phyloP scores from a whole-genome alignment of 352 stramenopile species.

The Halophytophthora batemanensis region DNA sequence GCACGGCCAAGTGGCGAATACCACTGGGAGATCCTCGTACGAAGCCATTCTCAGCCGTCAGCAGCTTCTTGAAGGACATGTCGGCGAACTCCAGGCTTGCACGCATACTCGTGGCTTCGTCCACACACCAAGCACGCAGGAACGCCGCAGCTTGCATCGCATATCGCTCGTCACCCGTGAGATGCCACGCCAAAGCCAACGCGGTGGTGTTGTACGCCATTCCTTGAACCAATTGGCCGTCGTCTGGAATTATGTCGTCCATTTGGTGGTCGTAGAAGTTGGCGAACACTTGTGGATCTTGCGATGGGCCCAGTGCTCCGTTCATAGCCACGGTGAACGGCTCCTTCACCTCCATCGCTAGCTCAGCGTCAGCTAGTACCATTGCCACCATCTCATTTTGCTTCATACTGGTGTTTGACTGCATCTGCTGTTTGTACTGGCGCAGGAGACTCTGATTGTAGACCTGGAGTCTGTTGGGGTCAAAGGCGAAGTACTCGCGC shows the following conservation, averaged over 20 bases:
- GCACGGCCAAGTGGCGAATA: constrained; percentile 27
- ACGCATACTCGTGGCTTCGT: constrained; percentile 26
- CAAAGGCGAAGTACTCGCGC: constrained; percentile 27
- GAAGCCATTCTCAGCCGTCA: constrained; percentile 15
- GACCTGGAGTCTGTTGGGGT: constrained; percentile 19
- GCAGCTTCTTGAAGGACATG: constrained; percentile 27
- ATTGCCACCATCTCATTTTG: constrained; percentile 1
- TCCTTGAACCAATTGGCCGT: constrained; percentile 29
- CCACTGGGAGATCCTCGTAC: constrained; percentile 17
- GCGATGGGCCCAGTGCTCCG: constrained; percentile 12
- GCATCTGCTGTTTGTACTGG: constrained; percentile 6
- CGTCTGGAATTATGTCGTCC: constrained; percentile 2
- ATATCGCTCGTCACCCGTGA: constrained; percentile 34
- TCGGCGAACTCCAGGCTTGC: constrained; percentile 29
- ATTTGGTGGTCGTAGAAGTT: constrained; percentile 29
- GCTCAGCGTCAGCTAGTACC: constrained; percentile 30
- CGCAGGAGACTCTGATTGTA: constrained; percentile 24
- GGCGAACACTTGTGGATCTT: constrained; percentile 23
- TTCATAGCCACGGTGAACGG: constrained; percentile 29
- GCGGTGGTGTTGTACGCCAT: constrained; percentile 53
- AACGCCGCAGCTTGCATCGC: constrained; percentile 24
- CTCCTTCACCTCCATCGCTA: constrained; percentile 16
- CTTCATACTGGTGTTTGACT: neutral
- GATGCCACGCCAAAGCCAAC: constrained; percentile 31
- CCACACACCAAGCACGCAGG: constrained; percentile 33